These are phyloP conservation scores for Cercophora sp. DNA, from an alignment of 495 filamentous ascomycete genomes.

Conservation along the genomic window DNA sequence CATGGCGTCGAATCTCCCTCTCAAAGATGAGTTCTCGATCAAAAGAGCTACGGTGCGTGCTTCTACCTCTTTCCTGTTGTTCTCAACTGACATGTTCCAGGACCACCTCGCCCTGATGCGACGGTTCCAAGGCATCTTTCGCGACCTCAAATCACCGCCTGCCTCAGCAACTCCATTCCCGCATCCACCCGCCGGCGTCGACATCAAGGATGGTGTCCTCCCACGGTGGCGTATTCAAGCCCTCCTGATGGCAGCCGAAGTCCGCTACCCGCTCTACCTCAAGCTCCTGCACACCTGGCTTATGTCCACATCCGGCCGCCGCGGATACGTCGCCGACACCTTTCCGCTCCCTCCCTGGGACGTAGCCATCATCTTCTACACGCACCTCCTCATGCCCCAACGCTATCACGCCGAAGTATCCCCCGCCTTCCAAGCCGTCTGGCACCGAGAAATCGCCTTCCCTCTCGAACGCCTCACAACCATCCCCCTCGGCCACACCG, in stretches of 20 bases:
- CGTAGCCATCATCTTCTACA: slow-evolving; percentile 12
- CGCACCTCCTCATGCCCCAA: slow-evolving; percentile 5
- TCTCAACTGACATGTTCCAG: neutral
- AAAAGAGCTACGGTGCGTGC: neutral
- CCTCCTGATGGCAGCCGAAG: slow-evolving; percentile 12
- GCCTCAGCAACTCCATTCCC: neutral
- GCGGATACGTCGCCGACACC: neutral
- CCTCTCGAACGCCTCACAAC: neutral
- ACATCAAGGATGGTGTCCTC: neutral
- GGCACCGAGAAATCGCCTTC: neutral
- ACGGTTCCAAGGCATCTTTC: neutral
- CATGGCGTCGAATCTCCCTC: neutral
- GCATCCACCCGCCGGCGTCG: neutral
- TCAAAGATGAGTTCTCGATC: neutral
- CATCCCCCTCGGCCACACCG: neutral
- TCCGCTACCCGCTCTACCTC: slow-evolving; percentile 9
- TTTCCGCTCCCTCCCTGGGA: slow-evolving; percentile 9
- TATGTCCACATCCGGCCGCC: slow-evolving; percentile 9
- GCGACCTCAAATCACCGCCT: neutral
- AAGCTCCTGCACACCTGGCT: slow-evolving; percentile 7
- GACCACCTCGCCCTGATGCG: slow-evolving; percentile 3
- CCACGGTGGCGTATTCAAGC: slow-evolving; percentile 1
- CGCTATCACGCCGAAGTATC: neutral
- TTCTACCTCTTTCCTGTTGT: neutral
- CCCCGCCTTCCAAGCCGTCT: neutral